Conservation (phyloP, 768 basidiomycete genomes). For the Podaxis rugospora region DNA sequence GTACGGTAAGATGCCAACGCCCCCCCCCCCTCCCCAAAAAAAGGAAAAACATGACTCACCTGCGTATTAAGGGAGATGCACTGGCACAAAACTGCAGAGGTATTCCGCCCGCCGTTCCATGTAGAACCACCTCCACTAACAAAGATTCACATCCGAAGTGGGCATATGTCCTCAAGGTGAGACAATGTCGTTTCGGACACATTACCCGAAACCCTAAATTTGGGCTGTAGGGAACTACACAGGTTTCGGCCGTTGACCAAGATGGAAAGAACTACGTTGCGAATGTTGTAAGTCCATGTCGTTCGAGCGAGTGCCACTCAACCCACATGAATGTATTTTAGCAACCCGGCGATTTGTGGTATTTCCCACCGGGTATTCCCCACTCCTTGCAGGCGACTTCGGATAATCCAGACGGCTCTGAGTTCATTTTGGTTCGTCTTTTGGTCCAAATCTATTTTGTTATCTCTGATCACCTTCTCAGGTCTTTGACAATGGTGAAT, state of each 20-base stretch:
- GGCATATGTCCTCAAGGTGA: conserved; percentile 46
- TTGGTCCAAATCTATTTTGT: not conserved
- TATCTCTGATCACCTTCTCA: conserved; percentile 14
- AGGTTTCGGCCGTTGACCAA: conserved; percentile 43
- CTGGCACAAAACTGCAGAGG: conserved; percentile 49
- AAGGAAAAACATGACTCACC: not conserved
- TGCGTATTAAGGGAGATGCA: conserved; percentile 41
- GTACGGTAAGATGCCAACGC: conserved; percentile 29
- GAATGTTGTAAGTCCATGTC: conserved; percentile 36
- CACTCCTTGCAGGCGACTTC: conserved; percentile 51
- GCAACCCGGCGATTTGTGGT: conserved; percentile 51
- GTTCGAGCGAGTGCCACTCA: not conserved
- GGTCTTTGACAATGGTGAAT: conserved; percentile 48
- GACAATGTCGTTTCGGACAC: not conserved
- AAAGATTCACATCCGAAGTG: conserved; percentile 27
- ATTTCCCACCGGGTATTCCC: conserved; percentile 52
- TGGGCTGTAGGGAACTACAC: conserved; percentile 35
- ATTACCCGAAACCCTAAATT: not conserved
- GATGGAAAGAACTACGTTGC: conserved; percentile 46
- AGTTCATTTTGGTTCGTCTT: conserved; percentile 43
- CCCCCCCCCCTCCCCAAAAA: too few relatives aligned
- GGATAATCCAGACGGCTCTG: conserved; percentile 40
- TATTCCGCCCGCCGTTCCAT: conserved; percentile 11
- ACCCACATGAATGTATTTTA: conserved; percentile 12
- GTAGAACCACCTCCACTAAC: not conserved